These are phyloP conservation scores for Ogataea nonfermentans DNA, from an alignment of 805 yeast species.

Conservation along the genomic window DNA sequence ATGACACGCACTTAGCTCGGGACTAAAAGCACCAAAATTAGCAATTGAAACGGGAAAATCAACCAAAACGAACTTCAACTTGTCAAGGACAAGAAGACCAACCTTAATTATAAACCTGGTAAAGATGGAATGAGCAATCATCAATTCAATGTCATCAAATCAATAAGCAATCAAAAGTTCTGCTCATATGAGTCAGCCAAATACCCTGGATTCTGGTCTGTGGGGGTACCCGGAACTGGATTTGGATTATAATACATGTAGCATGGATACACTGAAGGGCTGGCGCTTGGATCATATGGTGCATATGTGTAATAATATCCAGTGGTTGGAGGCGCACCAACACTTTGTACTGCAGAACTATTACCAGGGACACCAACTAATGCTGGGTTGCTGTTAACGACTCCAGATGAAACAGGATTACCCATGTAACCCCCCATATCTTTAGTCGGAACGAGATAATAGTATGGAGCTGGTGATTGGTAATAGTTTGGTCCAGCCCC, in stretches of 20 bases:
- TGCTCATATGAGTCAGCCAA: conserved; percentile 20
- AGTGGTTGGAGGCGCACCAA: conserved; percentile 23
- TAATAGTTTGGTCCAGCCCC: conserved; percentile 19
- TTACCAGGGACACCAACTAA: conserved; percentile 16
- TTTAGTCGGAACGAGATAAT: conserved; percentile 31
- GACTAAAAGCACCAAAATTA: not conserved
- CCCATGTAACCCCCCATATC: conserved; percentile 23
- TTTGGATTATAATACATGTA: conserved; percentile 33
- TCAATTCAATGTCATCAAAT: not conserved
- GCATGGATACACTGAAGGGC: conserved; percentile 30
- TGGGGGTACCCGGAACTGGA: conserved; percentile 23
- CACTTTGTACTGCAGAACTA: conserved; percentile 16
- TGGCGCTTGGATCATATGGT: conserved; percentile 23
- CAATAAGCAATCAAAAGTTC: conserved; percentile 4
- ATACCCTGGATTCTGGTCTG: conserved; percentile 17
- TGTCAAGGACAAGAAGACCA: not conserved
- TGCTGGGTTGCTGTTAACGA: conserved; percentile 10
- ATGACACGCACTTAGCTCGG: conserved; percentile 1
- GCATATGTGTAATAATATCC: conserved; percentile 32
- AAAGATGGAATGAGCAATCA: conserved; percentile 4
- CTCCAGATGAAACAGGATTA: conserved; percentile 15
- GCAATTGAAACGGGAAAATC: not conserved
- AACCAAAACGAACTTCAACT: conserved; percentile 1
- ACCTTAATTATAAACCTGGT: not conserved
- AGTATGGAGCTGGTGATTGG: conserved; percentile 27